phyloP scores from a whole-genome alignment of 306 rosid species.

The Trifolium subterraneum region DNA sequence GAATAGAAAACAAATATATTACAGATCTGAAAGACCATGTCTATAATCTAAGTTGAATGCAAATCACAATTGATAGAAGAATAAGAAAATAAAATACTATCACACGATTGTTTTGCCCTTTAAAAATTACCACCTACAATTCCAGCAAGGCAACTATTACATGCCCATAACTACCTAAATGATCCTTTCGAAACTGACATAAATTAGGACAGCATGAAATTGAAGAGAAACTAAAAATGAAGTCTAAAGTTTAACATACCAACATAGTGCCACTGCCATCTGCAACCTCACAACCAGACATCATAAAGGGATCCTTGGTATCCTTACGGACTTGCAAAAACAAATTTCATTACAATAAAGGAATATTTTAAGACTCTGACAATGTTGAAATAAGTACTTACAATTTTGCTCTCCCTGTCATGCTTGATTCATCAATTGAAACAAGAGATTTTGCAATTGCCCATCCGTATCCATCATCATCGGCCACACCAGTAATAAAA shows the following conservation, averaged over 20 bases:
- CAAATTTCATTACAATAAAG: conserved; percentile 10
- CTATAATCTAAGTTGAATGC: no score
- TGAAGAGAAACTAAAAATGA: conserved; percentile 19
- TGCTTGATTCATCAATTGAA: conserved; percentile 93
- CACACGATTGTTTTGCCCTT: no score
- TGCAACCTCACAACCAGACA: conserved; percentile 98
- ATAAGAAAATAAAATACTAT: no score
- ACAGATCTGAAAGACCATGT: no score
- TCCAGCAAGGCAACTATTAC: conserved; percentile 30
- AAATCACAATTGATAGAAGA: no score
- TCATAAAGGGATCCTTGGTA: conserved; percentile 85
- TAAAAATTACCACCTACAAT: no score
- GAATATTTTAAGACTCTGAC: not conserved
- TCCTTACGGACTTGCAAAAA: conserved; percentile 68
- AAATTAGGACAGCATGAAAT: not conserved
- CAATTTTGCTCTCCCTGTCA: conserved; percentile 98
- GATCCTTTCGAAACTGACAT: not conserved
- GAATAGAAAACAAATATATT: no score
- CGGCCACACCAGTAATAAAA: conserved; percentile 95
- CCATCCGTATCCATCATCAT: conserved; percentile 98
- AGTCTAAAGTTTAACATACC: conserved; percentile 63
- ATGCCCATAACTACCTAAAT: conserved; percentile 32
- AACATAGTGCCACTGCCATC: conserved; percentile 98
- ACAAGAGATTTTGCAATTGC: conserved; percentile 98
- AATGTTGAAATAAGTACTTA: conserved; percentile 51